phyloP scores from a whole-genome alignment of 192 early-diverging fungal genomes.

The Backusella tarrabulga region DNA sequence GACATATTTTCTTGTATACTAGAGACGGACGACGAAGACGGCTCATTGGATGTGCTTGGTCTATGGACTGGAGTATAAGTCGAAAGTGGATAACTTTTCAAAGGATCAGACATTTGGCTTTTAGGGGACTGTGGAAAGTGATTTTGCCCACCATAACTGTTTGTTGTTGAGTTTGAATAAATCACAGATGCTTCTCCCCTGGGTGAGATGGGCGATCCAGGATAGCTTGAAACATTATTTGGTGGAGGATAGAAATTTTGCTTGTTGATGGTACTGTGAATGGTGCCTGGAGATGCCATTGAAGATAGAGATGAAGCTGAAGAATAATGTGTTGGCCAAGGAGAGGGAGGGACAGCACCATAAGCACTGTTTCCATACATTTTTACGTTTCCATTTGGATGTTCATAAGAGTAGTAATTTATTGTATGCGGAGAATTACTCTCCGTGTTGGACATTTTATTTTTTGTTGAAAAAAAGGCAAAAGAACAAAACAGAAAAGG shows the following conservation, averaged over 20 bases:
- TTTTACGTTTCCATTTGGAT: neutral
- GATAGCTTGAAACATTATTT: neutral
- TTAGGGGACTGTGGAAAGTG: neutral
- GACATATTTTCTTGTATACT: neutral
- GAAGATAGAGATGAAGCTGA: neutral
- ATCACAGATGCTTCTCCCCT: neutral
- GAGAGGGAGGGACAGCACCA: neutral
- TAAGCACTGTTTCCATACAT: neutral
- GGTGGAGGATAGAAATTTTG: neutral
- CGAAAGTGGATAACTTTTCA: neutral
- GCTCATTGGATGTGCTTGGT: neutral
- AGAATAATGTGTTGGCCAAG: neutral
- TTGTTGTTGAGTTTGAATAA: neutral
- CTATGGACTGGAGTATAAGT: neutral
- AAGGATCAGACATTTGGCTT: neutral
- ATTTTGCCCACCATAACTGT: neutral
- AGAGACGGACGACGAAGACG: neutral
- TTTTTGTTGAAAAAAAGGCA: neutral
- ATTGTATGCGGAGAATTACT: conserved; percentile 4
- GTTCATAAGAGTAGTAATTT: neutral
- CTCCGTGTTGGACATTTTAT: neutral
- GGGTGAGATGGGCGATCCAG: neutral
- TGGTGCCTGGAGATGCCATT: neutral
- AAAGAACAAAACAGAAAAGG: neutral
- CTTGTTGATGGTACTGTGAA: neutral